These are phyloP conservation scores for Aureobasidium mangrovei DNA, from an alignment of 2,329 filamentous ascomycete species.

Conservation along the genomic window DNA sequence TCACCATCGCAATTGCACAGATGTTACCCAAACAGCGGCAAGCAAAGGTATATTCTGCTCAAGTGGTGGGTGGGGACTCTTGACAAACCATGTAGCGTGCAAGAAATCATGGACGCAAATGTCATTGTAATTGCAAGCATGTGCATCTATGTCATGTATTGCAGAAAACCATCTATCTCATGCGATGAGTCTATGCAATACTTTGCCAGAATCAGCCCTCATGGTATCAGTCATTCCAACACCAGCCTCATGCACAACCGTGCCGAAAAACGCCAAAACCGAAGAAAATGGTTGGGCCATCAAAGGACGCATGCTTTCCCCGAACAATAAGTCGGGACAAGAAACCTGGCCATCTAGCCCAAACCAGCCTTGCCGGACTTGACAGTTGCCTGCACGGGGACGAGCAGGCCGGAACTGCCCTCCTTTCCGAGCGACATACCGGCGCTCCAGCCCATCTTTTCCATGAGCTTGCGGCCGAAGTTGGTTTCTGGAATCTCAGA, in stretches of 20 bases:
- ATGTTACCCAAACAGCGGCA: too few relatives aligned
- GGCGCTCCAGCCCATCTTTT: slow-evolving; percentile 94
- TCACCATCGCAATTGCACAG: too few relatives aligned
- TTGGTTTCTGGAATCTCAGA: slow-evolving; percentile 78
- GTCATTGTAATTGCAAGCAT: too few relatives aligned
- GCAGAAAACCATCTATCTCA: too few relatives aligned
- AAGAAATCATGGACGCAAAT: too few relatives aligned
- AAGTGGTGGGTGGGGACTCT: too few relatives aligned
- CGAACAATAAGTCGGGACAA: background rate
- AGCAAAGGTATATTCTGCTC: too few relatives aligned
- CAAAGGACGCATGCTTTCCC: background rate
- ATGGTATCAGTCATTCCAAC: background rate
- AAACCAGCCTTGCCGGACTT: slow-evolving; percentile 80
- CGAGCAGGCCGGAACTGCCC: slow-evolving; percentile 80
- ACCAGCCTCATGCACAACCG: background rate
- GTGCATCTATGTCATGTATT: too few relatives aligned
- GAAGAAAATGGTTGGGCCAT: background rate
- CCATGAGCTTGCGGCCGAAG: slow-evolving; percentile 75
- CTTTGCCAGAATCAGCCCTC: background rate
- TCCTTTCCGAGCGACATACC: slow-evolving; percentile 74
- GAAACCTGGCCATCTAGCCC: slow-evolving; percentile 37
- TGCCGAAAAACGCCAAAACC: background rate
- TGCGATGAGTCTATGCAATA: background rate
- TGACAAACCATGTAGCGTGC: too few relatives aligned
- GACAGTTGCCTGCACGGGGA: slow-evolving; percentile 78